Evolutionary conservation across 2,329 filamentous ascomycete genomes (phyloP).

Genomic region (Fusarium cyanostomum): DNA sequence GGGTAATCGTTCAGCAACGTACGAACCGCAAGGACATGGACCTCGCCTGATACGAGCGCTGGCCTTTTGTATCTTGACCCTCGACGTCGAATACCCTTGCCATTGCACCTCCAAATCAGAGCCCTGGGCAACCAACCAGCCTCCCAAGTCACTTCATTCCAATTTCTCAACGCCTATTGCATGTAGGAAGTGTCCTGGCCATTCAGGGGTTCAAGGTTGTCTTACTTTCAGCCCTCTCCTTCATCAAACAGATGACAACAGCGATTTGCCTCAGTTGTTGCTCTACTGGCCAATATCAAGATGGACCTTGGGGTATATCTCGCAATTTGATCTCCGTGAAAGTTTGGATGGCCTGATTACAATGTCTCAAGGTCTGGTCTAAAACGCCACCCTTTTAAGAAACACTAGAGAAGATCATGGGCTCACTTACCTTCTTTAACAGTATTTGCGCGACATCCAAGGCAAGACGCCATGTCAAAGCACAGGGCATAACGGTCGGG

Average conservation of each 20-base stretch:
- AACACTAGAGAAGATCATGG: not conserved
- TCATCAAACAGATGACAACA: too few relatives aligned
- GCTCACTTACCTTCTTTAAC: not conserved
- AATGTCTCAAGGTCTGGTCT: not conserved
- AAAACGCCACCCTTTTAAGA: not conserved
- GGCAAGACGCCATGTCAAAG: constrained; percentile 1
- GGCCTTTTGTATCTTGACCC: too few relatives aligned
- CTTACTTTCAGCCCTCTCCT: too few relatives aligned
- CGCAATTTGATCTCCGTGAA: not conserved
- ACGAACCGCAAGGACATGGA: too few relatives aligned
- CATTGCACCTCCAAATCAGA: not conserved
- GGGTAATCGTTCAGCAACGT: not conserved
- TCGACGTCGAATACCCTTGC: too few relatives aligned
- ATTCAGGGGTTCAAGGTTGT: not conserved
- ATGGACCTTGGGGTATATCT: not conserved
- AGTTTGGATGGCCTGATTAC: not conserved
- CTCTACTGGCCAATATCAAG: not conserved
- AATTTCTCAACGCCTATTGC: not conserved
- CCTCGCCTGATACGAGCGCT: too few relatives aligned
- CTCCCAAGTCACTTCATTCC: not conserved
- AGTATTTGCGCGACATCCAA: not conserved
- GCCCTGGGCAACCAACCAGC: too few relatives aligned
- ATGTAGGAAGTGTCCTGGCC: not conserved
- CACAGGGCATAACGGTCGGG: not conserved
- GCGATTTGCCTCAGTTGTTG: not conserved